Conservation (phyloP, 768 basidiomycete genomes). For the Phlebiopsis gigantea region DNA sequence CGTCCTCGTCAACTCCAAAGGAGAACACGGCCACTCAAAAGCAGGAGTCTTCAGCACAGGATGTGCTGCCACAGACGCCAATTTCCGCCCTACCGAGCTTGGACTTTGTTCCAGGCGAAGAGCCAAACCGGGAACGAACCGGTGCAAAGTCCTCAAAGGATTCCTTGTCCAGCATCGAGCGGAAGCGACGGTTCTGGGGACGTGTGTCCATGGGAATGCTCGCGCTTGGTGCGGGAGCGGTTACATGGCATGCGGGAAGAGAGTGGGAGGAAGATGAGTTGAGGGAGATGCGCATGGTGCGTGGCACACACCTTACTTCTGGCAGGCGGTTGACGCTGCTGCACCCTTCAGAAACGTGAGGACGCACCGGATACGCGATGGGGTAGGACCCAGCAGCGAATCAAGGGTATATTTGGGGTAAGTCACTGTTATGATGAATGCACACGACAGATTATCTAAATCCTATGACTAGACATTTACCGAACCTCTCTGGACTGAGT, state of each 20-base stretch:
- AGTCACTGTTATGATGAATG: constrained; percentile 20
- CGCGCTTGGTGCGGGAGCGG: constrained; percentile 49
- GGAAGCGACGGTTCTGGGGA: constrained; percentile 52
- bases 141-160: constrained; percentile 78
- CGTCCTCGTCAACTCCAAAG: neutral
- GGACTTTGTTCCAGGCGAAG: constrained; percentile 56
- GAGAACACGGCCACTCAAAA: neutral
- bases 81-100: constrained; percentile 40
- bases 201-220: constrained; percentile 51
- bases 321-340: neutral
- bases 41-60: neutral
- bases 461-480: constrained; percentile 65
- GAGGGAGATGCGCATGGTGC: constrained; percentile 54
- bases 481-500: constrained; percentile 89
- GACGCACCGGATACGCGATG: constrained; percentile 57
- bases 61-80: neutral
- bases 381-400: constrained; percentile 59
- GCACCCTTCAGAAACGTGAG: constrained; percentile 42
- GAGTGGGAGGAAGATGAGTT: constrained; percentile 77
- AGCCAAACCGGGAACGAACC: constrained; percentile 45
- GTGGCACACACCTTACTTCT: constrained; percentile 20
- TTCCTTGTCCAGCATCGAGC: constrained; percentile 74
- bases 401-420: constrained; percentile 66
- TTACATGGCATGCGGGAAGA: constrained; percentile 63
- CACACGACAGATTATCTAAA: neutral